These are phyloP conservation scores for Cutaneotrichosporon sp. DNA, from an alignment of 1,284 basidiomycete species.

Conservation along the genomic window DNA sequence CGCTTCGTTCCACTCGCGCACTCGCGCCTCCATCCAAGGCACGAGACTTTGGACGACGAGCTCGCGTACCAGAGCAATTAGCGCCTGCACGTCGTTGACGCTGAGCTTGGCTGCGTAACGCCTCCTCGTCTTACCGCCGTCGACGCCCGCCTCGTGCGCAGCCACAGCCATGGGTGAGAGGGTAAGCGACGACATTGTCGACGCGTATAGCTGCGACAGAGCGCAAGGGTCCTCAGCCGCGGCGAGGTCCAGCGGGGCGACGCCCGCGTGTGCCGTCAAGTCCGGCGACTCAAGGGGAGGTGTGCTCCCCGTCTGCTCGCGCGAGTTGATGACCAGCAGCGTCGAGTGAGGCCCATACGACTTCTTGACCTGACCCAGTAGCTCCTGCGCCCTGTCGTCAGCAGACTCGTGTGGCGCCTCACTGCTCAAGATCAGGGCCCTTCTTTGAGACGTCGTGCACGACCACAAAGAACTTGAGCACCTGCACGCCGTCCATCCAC, in stretches of 20 bases:
- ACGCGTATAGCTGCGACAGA: constrained; percentile 45
- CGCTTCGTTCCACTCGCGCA: constrained; percentile 91
- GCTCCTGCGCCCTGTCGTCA: constrained; percentile 37
- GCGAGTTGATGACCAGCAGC: constrained; percentile 51
- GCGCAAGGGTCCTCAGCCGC: constrained; percentile 34
- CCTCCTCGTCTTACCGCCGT: constrained; percentile 23
- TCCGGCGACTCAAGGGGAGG: constrained; percentile 27
- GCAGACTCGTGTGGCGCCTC: not conserved
- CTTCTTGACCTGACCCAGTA: constrained; percentile 48
- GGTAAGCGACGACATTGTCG: constrained; percentile 42
- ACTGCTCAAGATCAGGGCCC: constrained; percentile 37
- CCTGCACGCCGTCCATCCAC: constrained; percentile 46
- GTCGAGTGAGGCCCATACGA: constrained; percentile 52
- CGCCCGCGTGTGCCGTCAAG: constrained; percentile 27
- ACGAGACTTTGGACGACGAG: constrained; percentile 86
- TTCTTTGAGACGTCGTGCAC: constrained; percentile 49
- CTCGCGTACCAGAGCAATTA: constrained; percentile 81
- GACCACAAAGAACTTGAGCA: constrained; percentile 51
- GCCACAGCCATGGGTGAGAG: constrained; percentile 38
- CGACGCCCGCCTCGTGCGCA: constrained; percentile 21
- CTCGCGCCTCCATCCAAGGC: constrained; percentile 94
- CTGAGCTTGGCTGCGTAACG: constrained; percentile 57
- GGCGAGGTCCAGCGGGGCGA: constrained; percentile 29
- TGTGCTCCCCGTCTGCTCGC: constrained; percentile 12
- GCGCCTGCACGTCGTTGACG: constrained; percentile 74